Evolutionary conservation across 345 rosid genomes (phyloP), one percentile per base, ranked within the genome.

Genomic region (Acer yangbiense): DNA sequence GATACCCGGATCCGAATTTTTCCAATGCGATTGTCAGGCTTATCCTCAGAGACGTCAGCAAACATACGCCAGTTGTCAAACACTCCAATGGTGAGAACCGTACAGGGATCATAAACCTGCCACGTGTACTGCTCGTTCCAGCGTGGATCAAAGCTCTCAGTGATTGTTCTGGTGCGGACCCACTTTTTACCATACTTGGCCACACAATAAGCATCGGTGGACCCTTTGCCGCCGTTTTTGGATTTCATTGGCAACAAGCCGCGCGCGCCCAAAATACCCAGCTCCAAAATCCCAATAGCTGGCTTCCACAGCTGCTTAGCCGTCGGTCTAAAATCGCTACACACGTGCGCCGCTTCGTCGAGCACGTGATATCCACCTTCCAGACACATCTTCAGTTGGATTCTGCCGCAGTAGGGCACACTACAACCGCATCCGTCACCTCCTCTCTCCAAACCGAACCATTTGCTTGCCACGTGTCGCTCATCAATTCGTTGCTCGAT

Each of bases 101-200:
- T 94, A 84, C 92, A 90, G 0, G 99, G 99, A 71, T 96, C 99
- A 48, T 96, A 96, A 16, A 96, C 99, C 86, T 96, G 99, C 99
- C 99, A 96, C 29, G 99, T 94, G 82, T 96, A 94, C 90, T 94
- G 98, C 84, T 93, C 98, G 72, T 96, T 93, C 99, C 99, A 96
- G 23, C 98, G 91, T 48, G 99, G 98, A 81, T 94, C 97, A 48
- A 96, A 90, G 90, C 92, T 89, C 84, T 96, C 99, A 0, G 87
- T 88, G 50, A 96, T 85, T 6, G 99, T 94, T 25, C 98, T 77
- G 0, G 99, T 96, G 65, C 98, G 90, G 58, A 94, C 98, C 99
- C 99, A 96, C 87, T 94, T 96, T 83, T 96, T 96, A 6, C 99
- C 99, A 14, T 94, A 94, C 82, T 96, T 96, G 39, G 98, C 99